Percentiles rank a stretch among this genome's conserved stretches.
Conservation (phyloP, 306 rosid genomes). For the Medicago arabica region DNA sequence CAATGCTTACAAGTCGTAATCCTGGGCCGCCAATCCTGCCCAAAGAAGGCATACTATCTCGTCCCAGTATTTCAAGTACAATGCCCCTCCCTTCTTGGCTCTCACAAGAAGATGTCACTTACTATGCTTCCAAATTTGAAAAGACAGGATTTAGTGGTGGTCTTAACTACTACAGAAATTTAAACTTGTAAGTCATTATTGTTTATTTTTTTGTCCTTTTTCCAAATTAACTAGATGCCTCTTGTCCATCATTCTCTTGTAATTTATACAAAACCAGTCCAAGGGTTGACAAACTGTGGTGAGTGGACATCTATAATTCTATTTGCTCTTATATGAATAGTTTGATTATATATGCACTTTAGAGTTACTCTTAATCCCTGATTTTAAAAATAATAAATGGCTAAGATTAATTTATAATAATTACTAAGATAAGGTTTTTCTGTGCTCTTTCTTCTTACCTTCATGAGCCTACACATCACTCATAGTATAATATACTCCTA, state of each 20-base stretch:
- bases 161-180: conserved; percentile 51
- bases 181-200: conserved; percentile 31
- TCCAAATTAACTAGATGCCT: background rate
- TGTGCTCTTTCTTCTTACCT: no score
- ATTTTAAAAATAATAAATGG: no score
- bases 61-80: background rate
- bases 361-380: no score
- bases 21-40: conserved; percentile 44
- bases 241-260: background rate
- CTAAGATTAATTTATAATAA: no score
- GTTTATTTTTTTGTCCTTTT: background rate
- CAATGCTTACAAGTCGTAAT: conserved; percentile 32
- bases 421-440: no score
- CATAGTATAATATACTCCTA: no score
- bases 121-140: conserved; percentile 46
- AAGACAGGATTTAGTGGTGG: conserved; percentile 50
- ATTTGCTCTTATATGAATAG: no score
- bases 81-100: conserved; percentile 52
- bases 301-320: no score
- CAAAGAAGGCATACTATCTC: conserved; percentile 29
- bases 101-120: conserved; percentile 43
- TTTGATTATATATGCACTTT: no score
- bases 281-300: no score
- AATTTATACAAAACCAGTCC: background rate
- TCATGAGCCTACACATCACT: no score